A percentile compares a stretch with the other conserved stretches of the same genome.
phyloP scores from a whole-genome alignment of 2,329 filamentous ascomycete genomes.

The Proliferodiscus dingleyae region DNA sequence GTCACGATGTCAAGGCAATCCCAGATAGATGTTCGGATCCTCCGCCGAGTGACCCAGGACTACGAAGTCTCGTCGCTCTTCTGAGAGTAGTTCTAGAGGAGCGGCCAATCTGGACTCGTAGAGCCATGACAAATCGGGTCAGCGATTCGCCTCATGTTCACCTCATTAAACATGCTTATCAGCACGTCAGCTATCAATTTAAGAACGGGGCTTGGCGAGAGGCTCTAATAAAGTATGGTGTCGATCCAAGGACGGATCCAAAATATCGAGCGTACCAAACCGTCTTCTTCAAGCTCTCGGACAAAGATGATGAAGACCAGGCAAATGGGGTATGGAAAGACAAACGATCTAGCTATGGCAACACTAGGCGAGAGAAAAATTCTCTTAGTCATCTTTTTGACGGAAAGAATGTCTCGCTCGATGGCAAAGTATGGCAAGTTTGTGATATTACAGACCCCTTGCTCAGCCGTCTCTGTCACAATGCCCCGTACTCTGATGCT shows the following conservation, averaged over 20 bases:
- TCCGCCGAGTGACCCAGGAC: conserved; percentile 41
- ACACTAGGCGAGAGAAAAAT: conserved; percentile 8
- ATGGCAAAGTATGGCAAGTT: conserved; percentile 90
- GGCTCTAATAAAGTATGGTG: conserved; percentile 75
- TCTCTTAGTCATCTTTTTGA: conserved; percentile 72
- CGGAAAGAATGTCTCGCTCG: conserved; percentile 65
- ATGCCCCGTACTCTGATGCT: conserved; percentile 50
- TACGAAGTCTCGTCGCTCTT: conserved; percentile 59
- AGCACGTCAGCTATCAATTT: conserved; percentile 89
- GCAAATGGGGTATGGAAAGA: conserved; percentile 20
- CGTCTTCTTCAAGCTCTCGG: conserved; percentile 70
- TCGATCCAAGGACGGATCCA: conserved; percentile 77
- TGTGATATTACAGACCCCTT: conserved; percentile 86
- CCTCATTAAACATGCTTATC: conserved; percentile 67
- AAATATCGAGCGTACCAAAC: conserved; percentile 82
- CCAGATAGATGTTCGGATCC: conserved; percentile 13
- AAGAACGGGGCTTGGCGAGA: conserved; percentile 89
- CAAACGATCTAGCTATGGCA: conserved; percentile 22
- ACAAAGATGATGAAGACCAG: conserved; percentile 20
- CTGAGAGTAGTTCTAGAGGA: conserved; percentile 63
- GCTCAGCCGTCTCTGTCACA: conserved; percentile 60
- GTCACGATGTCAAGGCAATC: conserved; percentile 17
- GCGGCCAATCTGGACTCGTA: conserved; percentile 81
- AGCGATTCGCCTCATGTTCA: conserved; percentile 45
- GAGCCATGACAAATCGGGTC: conserved; percentile 73